A percentile compares a stretch with the other conserved stretches of the same genome.
Evolutionary conservation across 306 rosid genomes (phyloP).

Genomic region (Acacia melanoxylon): DNA sequence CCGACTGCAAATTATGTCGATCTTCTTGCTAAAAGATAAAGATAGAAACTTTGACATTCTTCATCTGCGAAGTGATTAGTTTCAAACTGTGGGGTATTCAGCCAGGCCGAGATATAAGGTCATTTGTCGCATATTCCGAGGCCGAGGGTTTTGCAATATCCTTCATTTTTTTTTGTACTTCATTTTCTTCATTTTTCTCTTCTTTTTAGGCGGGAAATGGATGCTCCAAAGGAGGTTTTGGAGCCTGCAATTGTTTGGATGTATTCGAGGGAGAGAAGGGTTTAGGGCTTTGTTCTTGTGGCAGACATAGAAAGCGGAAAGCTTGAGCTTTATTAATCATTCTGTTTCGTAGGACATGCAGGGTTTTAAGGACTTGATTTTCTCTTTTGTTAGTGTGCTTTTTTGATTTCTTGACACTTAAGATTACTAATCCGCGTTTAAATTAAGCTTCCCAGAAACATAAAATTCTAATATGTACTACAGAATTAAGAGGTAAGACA

Average conservation of each 20-base stretch:
- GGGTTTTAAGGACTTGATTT: conserved; percentile 15
- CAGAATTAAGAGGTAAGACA: too few species aligned
- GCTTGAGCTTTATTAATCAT: conserved; percentile 43
- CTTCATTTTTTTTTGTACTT: background rate
- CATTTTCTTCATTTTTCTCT: conserved; percentile 29
- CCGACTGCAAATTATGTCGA: conserved; percentile 29
- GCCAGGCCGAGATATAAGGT: conserved; percentile 47
- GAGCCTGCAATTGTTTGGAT: conserved; percentile 38
- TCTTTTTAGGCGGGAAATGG: conserved; percentile 50
- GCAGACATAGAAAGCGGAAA: conserved; percentile 64
- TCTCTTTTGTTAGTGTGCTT: background rate
- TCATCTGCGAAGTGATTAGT: conserved; percentile 25
- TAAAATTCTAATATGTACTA: background rate
- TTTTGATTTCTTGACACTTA: background rate
- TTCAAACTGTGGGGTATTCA: conserved; percentile 56
- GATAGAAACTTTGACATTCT: conserved; percentile 45
- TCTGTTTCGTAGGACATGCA: conserved; percentile 26
- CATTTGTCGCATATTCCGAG: conserved; percentile 38
- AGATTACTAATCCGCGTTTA: background rate
- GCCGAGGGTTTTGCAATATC: conserved; percentile 25
- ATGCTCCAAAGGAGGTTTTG: conserved; percentile 32
- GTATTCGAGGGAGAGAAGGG: conserved; percentile 14
- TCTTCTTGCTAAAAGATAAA: conserved; percentile 35
- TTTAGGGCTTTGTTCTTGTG: conserved; percentile 43
- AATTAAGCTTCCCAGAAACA: background rate